Conservation (phyloP, 345 rosid species). For the Erysimum cheiranthoides region DNA sequence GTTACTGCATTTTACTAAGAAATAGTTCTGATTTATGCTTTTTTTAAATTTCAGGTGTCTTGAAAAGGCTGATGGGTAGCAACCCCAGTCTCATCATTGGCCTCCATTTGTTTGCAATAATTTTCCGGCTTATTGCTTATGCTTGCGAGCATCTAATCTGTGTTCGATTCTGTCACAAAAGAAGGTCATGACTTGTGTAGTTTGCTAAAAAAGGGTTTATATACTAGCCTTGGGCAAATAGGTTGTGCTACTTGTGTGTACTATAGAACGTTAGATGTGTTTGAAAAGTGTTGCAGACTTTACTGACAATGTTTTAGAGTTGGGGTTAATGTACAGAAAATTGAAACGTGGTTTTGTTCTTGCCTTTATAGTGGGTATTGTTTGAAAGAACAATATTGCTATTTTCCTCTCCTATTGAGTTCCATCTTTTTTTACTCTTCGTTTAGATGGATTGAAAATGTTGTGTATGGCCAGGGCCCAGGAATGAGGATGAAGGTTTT, state of each 20-base stretch:
- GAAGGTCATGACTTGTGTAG: constrained; percentile 68
- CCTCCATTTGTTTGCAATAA: constrained; percentile 79
- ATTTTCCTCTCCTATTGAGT: constrained; percentile 15
- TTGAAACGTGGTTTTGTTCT: constrained; percentile 35
- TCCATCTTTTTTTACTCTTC: constrained; percentile 29
- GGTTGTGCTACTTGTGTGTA: constrained; percentile 59
- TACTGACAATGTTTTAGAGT: constrained; percentile 49
- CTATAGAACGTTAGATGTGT: constrained; percentile 59
- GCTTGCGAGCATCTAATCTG: constrained; percentile 58
- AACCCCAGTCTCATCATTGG: constrained; percentile 75
- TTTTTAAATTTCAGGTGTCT: constrained; percentile 74
- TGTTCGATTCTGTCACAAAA: constrained; percentile 54
- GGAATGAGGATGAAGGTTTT: too few relatives aligned
- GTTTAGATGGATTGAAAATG: constrained; percentile 43
- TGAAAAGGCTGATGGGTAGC: constrained; percentile 94
- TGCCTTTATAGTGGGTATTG: constrained; percentile 38
- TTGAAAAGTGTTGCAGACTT: constrained; percentile 54
- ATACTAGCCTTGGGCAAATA: constrained; percentile 52
- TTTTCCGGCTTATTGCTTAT: constrained; percentile 69
- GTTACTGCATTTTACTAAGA: constrained; percentile 49
- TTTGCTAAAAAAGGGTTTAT: constrained; percentile 51
- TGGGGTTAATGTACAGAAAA: constrained; percentile 56
- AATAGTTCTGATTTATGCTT: constrained; percentile 53
- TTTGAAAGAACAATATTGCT: constrained; percentile 24
- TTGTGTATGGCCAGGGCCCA: constrained; percentile 41